These are phyloP conservation scores for Leucoagaricus sp. DNA, from an alignment of 1,284 basidiomycete species.

Conservation along the genomic window DNA sequence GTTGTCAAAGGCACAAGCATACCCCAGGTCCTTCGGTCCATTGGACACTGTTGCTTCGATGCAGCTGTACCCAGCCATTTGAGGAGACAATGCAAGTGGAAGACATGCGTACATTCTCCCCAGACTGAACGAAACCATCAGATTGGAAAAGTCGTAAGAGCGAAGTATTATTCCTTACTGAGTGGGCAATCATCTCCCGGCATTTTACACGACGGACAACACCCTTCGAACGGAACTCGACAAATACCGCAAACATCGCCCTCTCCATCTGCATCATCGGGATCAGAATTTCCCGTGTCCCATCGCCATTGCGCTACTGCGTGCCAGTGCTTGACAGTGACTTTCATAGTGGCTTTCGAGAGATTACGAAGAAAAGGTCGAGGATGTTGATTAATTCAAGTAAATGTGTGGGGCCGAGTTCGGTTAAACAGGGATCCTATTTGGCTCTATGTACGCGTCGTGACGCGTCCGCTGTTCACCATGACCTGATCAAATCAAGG, in stretches of 20 bases:
- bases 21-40: slow-evolving; percentile 94
- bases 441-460: slow-evolving; percentile 32
- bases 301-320: slow-evolving; percentile 88
- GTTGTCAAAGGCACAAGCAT: slow-evolving; percentile 39
- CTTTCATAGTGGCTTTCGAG: slow-evolving; percentile 62
- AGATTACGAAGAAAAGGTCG: too few relatives aligned
- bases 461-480: slow-evolving; percentile 3
- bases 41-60: slow-evolving; percentile 91
- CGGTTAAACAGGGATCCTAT: too few relatives aligned
- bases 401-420: too few relatives aligned
- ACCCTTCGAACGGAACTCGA: slow-evolving; percentile 87
- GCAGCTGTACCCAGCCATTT: slow-evolving; percentile 91
- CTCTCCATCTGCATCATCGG: slow-evolving; percentile 67
- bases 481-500: too few relatives aligned
- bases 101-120: slow-evolving; percentile 94
- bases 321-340: slow-evolving; percentile 80
- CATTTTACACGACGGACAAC: slow-evolving; percentile 91
- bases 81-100: slow-evolving; percentile 93
- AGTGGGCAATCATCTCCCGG: slow-evolving; percentile 97
- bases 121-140: slow-evolving; percentile 62
- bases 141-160: not conserved
- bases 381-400: too few relatives aligned
- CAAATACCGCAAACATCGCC: slow-evolving; percentile 95
- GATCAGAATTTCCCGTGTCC: slow-evolving; percentile 64
- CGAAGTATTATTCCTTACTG: slow-evolving; percentile 54